phyloP scores from a whole-genome alignment of 2,329 filamentous ascomycete species.

The Fusarium duplospermum region DNA sequence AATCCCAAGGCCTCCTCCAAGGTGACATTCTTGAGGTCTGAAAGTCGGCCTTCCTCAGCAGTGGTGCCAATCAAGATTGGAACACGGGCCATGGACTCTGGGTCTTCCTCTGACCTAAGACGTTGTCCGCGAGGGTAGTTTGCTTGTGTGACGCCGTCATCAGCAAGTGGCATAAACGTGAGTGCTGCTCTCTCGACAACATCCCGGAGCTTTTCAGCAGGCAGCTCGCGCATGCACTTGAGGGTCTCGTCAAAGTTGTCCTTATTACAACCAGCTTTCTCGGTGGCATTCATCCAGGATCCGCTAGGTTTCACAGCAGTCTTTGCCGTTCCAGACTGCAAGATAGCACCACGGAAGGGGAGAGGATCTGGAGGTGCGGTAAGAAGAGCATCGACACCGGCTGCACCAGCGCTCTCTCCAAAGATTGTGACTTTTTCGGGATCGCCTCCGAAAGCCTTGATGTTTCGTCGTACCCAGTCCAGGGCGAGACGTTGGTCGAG shows the following conservation, averaged over 20 bases:
- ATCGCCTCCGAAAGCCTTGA: conserved; percentile 60
- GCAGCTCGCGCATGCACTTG: conserved; percentile 40
- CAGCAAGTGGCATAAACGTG: conserved; percentile 34
- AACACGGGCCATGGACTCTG: conserved; percentile 33
- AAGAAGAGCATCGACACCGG: conserved; percentile 59
- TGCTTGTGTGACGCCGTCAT: conserved; percentile 38
- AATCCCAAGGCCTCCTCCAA: background rate
- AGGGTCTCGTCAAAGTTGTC: conserved; percentile 3
- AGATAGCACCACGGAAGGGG: conserved; percentile 45
- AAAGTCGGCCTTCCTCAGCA: conserved; percentile 36
- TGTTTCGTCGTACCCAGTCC: conserved; percentile 62
- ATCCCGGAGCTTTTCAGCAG: conserved; percentile 26
- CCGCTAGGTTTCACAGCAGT: background rate
- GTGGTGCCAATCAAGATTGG: conserved; percentile 41
- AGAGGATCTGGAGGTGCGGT: conserved; percentile 42
- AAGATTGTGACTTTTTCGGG: conserved; percentile 60
- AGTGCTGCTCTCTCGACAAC: conserved; percentile 33
- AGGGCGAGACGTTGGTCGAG: conserved; percentile 59
- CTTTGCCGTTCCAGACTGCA: conserved; percentile 40
- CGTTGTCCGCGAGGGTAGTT: conserved; percentile 26
- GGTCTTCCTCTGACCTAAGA: conserved; percentile 5
- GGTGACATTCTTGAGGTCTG: conserved; percentile 1
- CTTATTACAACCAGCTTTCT: conserved; percentile 19
- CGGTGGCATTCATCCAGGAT: conserved; percentile 31
- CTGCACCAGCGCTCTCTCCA: conserved; percentile 66